Percentiles rank a stretch among this genome's conserved stretches.
Conservation (phyloP, 192 early-diverging fungal genomes). For the Backusella psychrophila region DNA sequence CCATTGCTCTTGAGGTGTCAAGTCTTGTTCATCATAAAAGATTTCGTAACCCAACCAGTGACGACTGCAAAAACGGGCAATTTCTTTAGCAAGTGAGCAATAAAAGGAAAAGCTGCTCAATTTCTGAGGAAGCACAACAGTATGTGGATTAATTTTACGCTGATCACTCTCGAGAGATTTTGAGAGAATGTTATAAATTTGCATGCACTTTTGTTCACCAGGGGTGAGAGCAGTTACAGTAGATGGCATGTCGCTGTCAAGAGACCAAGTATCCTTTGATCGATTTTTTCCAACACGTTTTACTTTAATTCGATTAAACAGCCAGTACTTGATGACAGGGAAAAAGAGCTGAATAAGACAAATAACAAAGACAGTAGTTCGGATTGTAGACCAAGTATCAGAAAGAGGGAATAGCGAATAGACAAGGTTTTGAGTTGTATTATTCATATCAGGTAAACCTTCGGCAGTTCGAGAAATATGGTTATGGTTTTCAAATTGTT, state of each 20-base stretch:
- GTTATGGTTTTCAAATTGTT: conserved; percentile 22
- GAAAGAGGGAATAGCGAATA: conserved; percentile 12
- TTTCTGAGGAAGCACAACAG: neutral
- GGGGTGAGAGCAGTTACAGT: conserved; percentile 1
- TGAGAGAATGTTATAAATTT: conserved; percentile 14
- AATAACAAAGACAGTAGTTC: conserved; percentile 7
- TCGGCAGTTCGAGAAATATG: conserved; percentile 17
- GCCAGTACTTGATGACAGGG: conserved; percentile 14
- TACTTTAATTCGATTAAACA: conserved; percentile 10
- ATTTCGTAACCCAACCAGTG: conserved; percentile 25
- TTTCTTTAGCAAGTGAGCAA: neutral
- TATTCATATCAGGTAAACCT: neutral
- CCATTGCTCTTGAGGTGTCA: conserved; percentile 20
- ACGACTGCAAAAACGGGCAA: conserved; percentile 17
- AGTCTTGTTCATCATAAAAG: conserved; percentile 19
- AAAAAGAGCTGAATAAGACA: conserved; percentile 15
- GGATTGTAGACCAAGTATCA: conserved; percentile 8
- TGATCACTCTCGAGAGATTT: neutral
- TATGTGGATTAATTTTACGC: neutral
- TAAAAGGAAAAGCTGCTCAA: neutral
- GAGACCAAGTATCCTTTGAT: neutral
- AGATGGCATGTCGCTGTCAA: neutral
- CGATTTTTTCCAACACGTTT: conserved; percentile 1
- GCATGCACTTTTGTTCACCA: conserved; percentile 7
- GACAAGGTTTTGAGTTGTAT: neutral